Percentiles rank a stretch among this genome's conserved stretches.
Evolutionary conservation across 345 rosid genomes (phyloP).

Genomic region (Turnera subulata): DNA sequence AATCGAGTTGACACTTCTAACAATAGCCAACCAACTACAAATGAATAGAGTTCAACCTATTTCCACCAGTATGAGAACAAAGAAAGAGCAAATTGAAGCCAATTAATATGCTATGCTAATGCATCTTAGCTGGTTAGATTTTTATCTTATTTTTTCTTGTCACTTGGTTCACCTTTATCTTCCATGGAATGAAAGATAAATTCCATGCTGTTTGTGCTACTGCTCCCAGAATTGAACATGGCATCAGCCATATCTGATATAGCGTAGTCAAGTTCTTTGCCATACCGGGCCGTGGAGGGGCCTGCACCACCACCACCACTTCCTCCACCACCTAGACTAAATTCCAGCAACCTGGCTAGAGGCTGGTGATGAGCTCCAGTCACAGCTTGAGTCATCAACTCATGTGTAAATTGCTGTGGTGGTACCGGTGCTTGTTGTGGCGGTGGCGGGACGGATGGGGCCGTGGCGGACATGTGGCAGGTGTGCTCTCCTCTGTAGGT

Average conservation of each 20-base stretch:
- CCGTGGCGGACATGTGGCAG: conserved; percentile 64
- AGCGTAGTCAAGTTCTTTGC: conserved; percentile 27
- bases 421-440: not conserved
- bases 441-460: conserved; percentile 33
- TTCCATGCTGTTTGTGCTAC: conserved; percentile 56
- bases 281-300: conserved; percentile 23
- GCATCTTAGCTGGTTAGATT: not conserved
- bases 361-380: conserved; percentile 7
- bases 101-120: no score
- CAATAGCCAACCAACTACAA: no score
- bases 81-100: no score
- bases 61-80: no score
- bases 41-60: no score
- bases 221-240: conserved; percentile 59
- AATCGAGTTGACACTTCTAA: no score
- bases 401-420: not conserved
- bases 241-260: conserved; percentile 54
- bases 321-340: conserved; percentile 18
- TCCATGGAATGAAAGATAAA: conserved; percentile 34
- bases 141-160: conserved; percentile 24
- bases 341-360: conserved; percentile 33
- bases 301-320: conserved; percentile 21
- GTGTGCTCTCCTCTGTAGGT: conserved; percentile 65
- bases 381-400: not conserved
- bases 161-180: conserved; percentile 20